A percentile compares a stretch with the other conserved stretches of the same genome.
Conservation (phyloP, 1,139 yeast species). For the Scheffersomyces lignicola region DNA sequence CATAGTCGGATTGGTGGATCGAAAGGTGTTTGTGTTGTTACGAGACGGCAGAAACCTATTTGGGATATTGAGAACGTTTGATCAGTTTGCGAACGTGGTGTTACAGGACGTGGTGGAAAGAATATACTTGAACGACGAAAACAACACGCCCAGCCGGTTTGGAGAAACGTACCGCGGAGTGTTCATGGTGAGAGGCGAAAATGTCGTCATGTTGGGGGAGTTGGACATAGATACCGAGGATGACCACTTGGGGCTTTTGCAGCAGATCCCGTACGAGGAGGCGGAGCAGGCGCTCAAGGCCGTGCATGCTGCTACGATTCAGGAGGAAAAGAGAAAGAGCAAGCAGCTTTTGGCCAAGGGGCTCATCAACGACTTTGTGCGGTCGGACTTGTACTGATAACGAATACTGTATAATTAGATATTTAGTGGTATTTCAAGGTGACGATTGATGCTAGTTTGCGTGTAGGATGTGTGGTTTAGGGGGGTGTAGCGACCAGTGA, state of each 20-base stretch:
- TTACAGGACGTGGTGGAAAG: constrained; percentile 90
- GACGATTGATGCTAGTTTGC: constrained; percentile 1
- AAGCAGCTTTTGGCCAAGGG: constrained; percentile 54
- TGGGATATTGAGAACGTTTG: constrained; percentile 93
- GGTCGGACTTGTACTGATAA: constrained; percentile 50
- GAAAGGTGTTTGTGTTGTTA: constrained; percentile 79
- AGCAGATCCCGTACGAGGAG: constrained; percentile 59
- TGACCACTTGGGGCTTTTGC: constrained; percentile 56
- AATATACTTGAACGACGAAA: constrained; percentile 52
- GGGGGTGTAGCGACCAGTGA: no score
- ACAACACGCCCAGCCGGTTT: constrained; percentile 47
- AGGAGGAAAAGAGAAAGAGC: constrained; percentile 46
- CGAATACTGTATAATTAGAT: constrained; percentile 3
- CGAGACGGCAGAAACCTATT: constrained; percentile 89
- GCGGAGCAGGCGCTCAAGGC: constrained; percentile 52
- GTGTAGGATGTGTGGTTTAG: no score
- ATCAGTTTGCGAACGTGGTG: constrained; percentile 91
- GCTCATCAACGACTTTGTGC: constrained; percentile 56
- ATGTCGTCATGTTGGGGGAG: constrained; percentile 94
- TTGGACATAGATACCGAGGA: constrained; percentile 88
- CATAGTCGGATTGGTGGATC: constrained; percentile 88
- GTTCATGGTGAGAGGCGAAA: constrained; percentile 93
- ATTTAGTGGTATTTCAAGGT: background rate
- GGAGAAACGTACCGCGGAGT: constrained; percentile 81
- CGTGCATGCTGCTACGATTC: constrained; percentile 38